A percentile compares a stretch with the other conserved stretches of the same genome.
Evolutionary conservation across 1,284 basidiomycete genomes (phyloP).

Genomic region (Ganoderma multipileum): DNA sequence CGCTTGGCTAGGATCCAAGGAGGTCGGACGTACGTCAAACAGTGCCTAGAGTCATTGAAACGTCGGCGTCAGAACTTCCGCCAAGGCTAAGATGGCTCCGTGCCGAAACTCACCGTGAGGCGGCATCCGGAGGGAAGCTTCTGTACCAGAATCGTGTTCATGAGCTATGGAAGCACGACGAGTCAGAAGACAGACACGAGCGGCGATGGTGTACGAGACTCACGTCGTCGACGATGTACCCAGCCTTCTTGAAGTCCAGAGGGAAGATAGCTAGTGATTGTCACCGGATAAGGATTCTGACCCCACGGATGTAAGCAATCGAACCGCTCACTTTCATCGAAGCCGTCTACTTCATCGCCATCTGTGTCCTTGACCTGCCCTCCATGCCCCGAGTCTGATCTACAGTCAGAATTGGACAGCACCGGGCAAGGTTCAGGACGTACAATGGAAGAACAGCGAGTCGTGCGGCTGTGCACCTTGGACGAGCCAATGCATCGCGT

Average conservation of each 20-base stretch:
- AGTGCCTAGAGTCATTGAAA: slow-evolving; percentile 53
- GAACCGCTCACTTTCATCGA: slow-evolving; percentile 58
- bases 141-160: slow-evolving; percentile 69
- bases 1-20: neutral
- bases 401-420: neutral
- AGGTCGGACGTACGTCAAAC: slow-evolving; percentile 63
- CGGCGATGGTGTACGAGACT: slow-evolving; percentile 36
- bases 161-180: slow-evolving; percentile 46
- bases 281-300: neutral
- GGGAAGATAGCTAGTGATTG: slow-evolving; percentile 58
- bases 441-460: slow-evolving; percentile 89
- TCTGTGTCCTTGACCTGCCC: slow-evolving; percentile 77
- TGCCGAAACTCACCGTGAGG: slow-evolving; percentile 61
- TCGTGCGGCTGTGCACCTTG: slow-evolving; percentile 76
- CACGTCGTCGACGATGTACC: slow-evolving; percentile 83
- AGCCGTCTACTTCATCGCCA: slow-evolving; percentile 74
- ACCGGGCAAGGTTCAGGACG: slow-evolving; percentile 30
- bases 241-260: slow-evolving; percentile 72
- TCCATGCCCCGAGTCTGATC: slow-evolving; percentile 81
- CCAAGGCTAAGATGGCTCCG: neutral
- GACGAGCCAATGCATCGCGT: slow-evolving; percentile 91
- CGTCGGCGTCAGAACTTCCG: neutral
- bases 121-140: slow-evolving; percentile 68
- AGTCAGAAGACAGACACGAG: slow-evolving; percentile 8
- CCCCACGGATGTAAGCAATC: neutral